Evolutionary conservation across 768 basidiomycete species (phyloP).

Genomic region (Mrakia hoshinonis): DNA sequence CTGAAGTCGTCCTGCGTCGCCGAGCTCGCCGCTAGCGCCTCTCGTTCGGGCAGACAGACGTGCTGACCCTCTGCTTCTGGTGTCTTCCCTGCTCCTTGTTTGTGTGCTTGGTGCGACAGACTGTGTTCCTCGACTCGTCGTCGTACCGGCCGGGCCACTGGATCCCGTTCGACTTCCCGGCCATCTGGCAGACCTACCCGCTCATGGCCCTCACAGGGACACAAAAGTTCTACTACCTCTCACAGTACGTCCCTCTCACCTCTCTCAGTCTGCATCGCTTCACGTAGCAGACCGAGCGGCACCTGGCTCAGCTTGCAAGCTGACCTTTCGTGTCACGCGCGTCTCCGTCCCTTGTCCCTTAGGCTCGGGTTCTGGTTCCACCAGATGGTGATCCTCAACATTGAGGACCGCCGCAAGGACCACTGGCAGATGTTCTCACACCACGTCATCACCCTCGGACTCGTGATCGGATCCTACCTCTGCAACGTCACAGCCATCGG

Average conservation of each 20-base stretch:
- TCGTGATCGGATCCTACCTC: conserved; percentile 69
- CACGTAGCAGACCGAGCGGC: too few relatives aligned
- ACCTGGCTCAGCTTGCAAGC: neutral
- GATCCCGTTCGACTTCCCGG: conserved; percentile 22
- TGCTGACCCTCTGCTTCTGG: neutral
- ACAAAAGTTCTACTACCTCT: conserved; percentile 58
- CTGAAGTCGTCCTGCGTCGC: too few relatives aligned
- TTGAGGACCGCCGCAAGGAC: conserved; percentile 85
- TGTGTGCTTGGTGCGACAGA: neutral
- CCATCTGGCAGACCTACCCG: conserved; percentile 25
- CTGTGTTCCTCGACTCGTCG: conserved; percentile 18
- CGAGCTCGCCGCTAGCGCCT: too few relatives aligned
- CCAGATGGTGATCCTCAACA: conserved; percentile 82
- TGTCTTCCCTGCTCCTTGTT: neutral
- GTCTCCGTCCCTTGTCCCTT: neutral
- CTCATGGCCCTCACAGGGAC: conserved; percentile 13
- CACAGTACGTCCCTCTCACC: conserved; percentile 43
- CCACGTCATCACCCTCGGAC: conserved; percentile 75
- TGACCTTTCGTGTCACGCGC: neutral
- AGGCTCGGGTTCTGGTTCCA: conserved; percentile 76
- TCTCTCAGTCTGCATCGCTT: neutral
- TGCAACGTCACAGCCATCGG: conserved; percentile 76
- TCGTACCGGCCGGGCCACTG: conserved; percentile 24
- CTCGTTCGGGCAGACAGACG: too few relatives aligned
- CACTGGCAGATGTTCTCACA: conserved; percentile 94